These are phyloP conservation scores for Didymella sp. DNA, from an alignment of 2,329 filamentous ascomycete species.

Conservation along the genomic window DNA sequence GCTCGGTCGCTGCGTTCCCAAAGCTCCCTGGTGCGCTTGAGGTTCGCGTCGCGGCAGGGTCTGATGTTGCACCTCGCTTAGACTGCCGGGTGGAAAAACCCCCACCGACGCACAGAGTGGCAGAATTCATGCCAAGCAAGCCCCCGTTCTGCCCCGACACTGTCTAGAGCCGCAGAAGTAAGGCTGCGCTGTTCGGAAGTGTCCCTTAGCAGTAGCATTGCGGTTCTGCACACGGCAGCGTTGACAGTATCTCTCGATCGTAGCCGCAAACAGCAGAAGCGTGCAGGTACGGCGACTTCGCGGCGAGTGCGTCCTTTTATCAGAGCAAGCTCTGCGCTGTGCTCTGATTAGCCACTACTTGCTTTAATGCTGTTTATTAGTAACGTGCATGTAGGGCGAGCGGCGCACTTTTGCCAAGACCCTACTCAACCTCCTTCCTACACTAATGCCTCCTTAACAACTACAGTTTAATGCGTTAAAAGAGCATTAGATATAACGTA, in stretches of 20 bases:
- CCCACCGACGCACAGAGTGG: neutral
- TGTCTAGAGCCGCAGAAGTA: neutral
- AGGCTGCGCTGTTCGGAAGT: neutral
- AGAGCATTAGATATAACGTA: too few relatives aligned
- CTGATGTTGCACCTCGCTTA: neutral
- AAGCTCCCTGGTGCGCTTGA: neutral
- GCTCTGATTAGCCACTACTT: neutral
- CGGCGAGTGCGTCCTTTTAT: neutral
- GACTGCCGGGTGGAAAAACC: neutral
- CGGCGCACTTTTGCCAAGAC: too few relatives aligned
- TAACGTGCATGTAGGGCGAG: too few relatives aligned
- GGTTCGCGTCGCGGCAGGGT: neutral
- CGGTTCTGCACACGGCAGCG: neutral
- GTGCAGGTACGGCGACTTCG: neutral
- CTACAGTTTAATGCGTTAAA: too few relatives aligned
- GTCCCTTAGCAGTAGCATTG: neutral
- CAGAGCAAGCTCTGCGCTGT: neutral
- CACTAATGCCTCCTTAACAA: too few relatives aligned
- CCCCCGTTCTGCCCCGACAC: neutral
- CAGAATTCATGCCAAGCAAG: neutral
- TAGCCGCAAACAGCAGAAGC: neutral
- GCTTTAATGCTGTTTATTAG: too few relatives aligned
- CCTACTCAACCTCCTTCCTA: too few relatives aligned
- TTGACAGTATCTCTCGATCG: neutral
- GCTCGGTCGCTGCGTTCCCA: neutral